These are phyloP conservation scores for Pythium inflatum DNA, from an alignment of 352 stramenopile species.

Conservation along the genomic window DNA sequence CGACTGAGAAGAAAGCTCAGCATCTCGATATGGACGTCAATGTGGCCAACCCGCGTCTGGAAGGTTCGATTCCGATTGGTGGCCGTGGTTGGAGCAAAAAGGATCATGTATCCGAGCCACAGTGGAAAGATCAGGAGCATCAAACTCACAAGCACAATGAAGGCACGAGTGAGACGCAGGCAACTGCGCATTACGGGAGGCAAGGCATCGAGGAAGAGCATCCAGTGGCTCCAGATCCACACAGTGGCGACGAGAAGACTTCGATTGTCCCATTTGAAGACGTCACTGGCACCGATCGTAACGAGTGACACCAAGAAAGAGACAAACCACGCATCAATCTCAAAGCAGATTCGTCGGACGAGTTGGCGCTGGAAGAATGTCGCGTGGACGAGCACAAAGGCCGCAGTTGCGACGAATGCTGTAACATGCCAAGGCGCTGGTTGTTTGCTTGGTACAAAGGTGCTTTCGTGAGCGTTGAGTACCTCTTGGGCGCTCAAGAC, in stretches of 20 bases:
- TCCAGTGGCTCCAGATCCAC: constrained; percentile 25
- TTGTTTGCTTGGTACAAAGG: background rate
- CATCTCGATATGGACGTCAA: constrained; percentile 16
- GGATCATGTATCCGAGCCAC: constrained; percentile 6
- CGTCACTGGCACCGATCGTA: constrained; percentile 8
- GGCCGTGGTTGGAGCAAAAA: background rate
- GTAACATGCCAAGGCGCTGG: background rate
- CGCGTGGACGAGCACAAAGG: constrained; percentile 7
- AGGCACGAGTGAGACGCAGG: constrained; percentile 5
- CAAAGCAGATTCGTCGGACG: background rate
- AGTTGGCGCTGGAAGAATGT: constrained; percentile 15
- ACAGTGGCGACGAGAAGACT: constrained; percentile 11
- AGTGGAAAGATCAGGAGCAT: constrained; percentile 4
- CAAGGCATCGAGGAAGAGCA: constrained; percentile 29
- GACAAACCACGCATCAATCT: constrained; percentile 32
- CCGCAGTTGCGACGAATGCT: background rate
- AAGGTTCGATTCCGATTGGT: constrained; percentile 14
- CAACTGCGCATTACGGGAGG: constrained; percentile 4
- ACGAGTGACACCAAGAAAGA: constrained; percentile 14
- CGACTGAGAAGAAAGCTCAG: constrained; percentile 12
- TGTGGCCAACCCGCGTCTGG: background rate
- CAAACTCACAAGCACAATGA: constrained; percentile 14
- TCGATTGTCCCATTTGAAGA: constrained; percentile 22
- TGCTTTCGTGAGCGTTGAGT: background rate
- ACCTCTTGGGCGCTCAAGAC: constrained; percentile 1